Percentiles rank a stretch among this genome's conserved stretches.
These are phyloP conservation scores for Cenchrus fungigraminus DNA, from an alignment of 176 grass and related monocot genomes.

Conservation along the genomic window DNA sequence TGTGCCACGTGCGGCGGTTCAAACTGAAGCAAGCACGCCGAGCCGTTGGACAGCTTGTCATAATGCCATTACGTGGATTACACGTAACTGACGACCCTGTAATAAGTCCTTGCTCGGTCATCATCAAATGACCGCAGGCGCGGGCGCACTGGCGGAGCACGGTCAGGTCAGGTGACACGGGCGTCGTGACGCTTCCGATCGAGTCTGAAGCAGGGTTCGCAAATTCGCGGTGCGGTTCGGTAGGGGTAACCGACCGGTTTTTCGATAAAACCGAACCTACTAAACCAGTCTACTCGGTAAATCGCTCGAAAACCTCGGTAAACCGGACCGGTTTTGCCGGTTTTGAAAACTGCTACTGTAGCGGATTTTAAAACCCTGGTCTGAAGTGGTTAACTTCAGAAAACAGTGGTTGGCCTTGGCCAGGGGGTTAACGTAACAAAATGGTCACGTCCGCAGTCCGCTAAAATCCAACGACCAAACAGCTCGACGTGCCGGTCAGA, in stretches of 20 bases:
- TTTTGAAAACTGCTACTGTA: too few relatives aligned
- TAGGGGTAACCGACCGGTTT: too few relatives aligned
- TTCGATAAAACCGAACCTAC: too few relatives aligned
- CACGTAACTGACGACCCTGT: not conserved
- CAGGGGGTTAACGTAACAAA: too few relatives aligned
- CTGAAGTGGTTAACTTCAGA: too few relatives aligned
- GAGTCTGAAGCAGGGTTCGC: too few relatives aligned
- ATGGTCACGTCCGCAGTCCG: not conserved
- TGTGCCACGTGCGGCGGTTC: slow-evolving; percentile 38
- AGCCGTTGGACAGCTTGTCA: slow-evolving; percentile 19
- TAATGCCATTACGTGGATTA: slow-evolving; percentile 33
- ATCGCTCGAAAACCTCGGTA: too few relatives aligned
- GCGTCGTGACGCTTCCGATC: not conserved
- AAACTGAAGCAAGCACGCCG: not conserved
- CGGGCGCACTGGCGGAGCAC: not conserved
- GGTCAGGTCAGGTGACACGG: not conserved
- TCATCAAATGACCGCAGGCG: not conserved
- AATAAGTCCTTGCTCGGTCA: not conserved
- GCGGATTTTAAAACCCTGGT: too few relatives aligned
- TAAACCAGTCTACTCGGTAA: too few relatives aligned
- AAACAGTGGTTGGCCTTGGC: too few relatives aligned
- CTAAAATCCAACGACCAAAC: not conserved
- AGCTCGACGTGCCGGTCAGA: not conserved
- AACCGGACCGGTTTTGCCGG: too few relatives aligned
- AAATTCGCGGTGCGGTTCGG: too few relatives aligned